Evolutionary conservation across 2,329 filamentous ascomycete genomes (phyloP), one percentile per base, ranked within the genome.

Genomic region (Alternaria postmessia): DNA sequence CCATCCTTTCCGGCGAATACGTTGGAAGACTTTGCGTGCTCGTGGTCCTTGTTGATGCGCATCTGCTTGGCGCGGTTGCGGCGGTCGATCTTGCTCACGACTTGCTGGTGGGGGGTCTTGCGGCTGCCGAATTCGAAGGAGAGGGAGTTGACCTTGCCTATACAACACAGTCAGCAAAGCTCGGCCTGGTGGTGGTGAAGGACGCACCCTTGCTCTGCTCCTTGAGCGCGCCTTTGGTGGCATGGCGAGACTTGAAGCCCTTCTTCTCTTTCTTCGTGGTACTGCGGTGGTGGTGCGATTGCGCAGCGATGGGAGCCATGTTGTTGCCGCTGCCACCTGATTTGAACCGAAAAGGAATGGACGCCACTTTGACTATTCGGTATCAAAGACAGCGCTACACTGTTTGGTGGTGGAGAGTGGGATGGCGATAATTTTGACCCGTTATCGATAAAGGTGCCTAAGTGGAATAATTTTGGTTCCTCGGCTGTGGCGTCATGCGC

Each of bases 31-130:
- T 91, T 90, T 48, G 91, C 85, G 74, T 95, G 91, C 71, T 95
- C 93, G 75, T 89, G 89, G 75, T 93, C 89, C 80, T 98, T 97
- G 69, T 89, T 85, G 63, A 91, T 83, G 72, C 94, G 91, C 78
- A 90, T 89, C 83, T 99, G 95, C 80, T 94, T 94, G 70, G 93
- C 92, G 83, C 96, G 93, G 80, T 99, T 98, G 71, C 93, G 89
- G 61, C 95, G 91, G 80, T 97, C 93, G 78, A 99, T 87, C 81
- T 98, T 99, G 60, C 93, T 96, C 92, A 97, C 94, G 81, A 97
- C 88, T 82, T 97, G 93, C 78, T 99, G 95, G 78, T 97, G 93
- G 56, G 92, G 92, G 16, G 94, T 97, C 80, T 92, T 96, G 74
- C 94, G 89, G 71, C 85, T 84, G 62, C 90, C 89, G 71, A 86